Evolutionary conservation across 2,329 filamentous ascomycete species (phyloP).

Genomic region (Sarocladiaceae sp.): DNA sequence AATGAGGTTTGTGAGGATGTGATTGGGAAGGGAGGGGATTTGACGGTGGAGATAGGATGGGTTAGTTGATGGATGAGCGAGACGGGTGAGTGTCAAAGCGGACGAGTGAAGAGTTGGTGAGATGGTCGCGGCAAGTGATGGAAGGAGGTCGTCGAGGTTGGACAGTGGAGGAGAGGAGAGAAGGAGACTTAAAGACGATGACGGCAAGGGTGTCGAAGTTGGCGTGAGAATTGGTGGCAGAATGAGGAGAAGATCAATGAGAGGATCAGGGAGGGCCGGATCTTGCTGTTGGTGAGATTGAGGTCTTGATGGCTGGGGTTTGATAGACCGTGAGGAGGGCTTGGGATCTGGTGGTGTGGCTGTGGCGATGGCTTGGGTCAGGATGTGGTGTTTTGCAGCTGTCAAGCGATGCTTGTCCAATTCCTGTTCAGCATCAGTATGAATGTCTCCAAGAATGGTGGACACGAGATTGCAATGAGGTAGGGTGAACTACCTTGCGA

Average conservation of each 20-base stretch:
- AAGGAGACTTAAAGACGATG: conserved; percentile 35
- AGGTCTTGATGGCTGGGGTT: conserved; percentile 17
- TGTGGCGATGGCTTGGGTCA: conserved; percentile 45
- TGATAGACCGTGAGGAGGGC: conserved; percentile 11
- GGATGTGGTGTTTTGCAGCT: conserved; percentile 45
- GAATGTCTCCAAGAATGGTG: background rate
- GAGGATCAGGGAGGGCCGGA: conserved; percentile 33
- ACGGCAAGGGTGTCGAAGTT: conserved; percentile 20
- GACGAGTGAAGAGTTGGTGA: conserved; percentile 45
- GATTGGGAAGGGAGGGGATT: conserved; percentile 43
- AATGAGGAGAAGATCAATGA: conserved; percentile 51
- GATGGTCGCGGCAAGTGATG: conserved; percentile 41
- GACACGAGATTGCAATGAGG: background rate
- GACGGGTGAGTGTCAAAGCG: conserved; percentile 44
- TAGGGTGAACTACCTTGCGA: conserved; percentile 36
- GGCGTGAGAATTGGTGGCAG: conserved; percentile 44
- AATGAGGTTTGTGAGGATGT: conserved; percentile 31
- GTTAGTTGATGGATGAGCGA: conserved; percentile 46
- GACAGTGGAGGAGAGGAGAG: conserved; percentile 47
- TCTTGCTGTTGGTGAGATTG: conserved; percentile 14
- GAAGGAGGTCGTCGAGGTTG: conserved; percentile 42
- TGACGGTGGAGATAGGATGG: conserved; percentile 55
- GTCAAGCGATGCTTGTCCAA: conserved; percentile 44
- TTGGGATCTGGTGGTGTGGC: conserved; percentile 29
- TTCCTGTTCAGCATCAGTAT: conserved; percentile 30